Conservation (phyloP, 306 rosid genomes). For the Ormosia emarginata region DNA sequence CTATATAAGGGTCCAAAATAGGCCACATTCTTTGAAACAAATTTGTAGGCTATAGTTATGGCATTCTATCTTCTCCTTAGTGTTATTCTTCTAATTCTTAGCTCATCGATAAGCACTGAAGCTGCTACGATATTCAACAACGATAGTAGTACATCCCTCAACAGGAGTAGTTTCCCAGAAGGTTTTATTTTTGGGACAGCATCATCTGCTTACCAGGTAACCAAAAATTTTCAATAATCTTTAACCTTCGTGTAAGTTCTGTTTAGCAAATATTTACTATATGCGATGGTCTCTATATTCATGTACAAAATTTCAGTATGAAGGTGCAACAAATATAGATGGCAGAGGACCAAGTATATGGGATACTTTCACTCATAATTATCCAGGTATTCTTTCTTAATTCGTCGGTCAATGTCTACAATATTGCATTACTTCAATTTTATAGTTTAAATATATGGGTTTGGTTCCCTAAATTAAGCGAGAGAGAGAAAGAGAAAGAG, state of each 20-base stretch:
- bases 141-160: not conserved
- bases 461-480: not conserved
- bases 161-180: conserved; percentile 23
- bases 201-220: conserved; percentile 32
- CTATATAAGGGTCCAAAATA: not conserved
- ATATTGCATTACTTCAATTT: not conserved
- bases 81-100: not conserved
- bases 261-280: not conserved
- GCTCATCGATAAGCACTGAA: not conserved
- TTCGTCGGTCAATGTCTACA: not conserved
- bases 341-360: conserved; percentile 65
- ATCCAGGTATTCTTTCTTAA: conserved; percentile 22
- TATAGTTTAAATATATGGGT: not conserved
- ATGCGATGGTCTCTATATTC: not conserved
- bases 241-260: not conserved
- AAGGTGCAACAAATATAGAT: conserved; percentile 54
- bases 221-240: not conserved
- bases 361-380: conserved; percentile 51
- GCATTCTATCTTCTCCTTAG: not conserved
- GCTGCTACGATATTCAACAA: not conserved
- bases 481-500: too few relatives aligned
- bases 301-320: conserved; percentile 30
- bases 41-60: not conserved
- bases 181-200: conserved; percentile 34
- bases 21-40: not conserved